Evolutionary conservation across 225 moss, liverwort and hornwort genomes (phyloP).

Genomic region (Asterella californica): DNA sequence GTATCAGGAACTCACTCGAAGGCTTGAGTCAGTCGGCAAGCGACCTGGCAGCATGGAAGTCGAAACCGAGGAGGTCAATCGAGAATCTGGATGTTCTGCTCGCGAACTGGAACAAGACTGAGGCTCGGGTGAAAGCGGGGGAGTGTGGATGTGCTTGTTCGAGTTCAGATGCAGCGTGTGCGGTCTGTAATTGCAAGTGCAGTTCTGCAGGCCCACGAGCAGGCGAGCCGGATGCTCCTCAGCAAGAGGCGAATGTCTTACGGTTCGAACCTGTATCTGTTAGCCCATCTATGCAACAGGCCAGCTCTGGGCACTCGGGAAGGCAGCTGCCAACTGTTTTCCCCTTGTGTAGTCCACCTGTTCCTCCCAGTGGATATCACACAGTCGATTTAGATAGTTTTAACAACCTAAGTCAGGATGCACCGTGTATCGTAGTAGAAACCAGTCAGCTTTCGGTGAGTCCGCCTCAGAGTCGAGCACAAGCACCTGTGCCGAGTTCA

Average conservation of each 20-base stretch:
- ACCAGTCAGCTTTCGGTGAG: not conserved
- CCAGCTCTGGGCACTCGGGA: not conserved
- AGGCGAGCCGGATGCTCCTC: not conserved
- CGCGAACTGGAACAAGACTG: slow-evolving; percentile 6
- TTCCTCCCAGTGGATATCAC: not conserved
- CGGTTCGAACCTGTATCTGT: too few relatives aligned
- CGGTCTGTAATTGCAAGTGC: not conserved
- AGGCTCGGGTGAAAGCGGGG: not conserved
- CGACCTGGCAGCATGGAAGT: not conserved
- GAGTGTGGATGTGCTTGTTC: not conserved
- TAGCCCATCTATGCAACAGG: not conserved
- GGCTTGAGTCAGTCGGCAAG: not conserved
- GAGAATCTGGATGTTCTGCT: slow-evolving; percentile 12
- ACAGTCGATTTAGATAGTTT: not conserved
- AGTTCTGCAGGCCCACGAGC: not conserved
- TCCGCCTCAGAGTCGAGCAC: not conserved
- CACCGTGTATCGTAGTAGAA: not conserved
- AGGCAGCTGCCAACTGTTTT: not conserved
- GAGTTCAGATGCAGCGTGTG: not conserved
- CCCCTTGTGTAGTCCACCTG: not conserved
- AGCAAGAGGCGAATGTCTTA: too few relatives aligned
- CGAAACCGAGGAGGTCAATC: not conserved
- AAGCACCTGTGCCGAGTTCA: not conserved
- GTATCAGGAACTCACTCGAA: not conserved
- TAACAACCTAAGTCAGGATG: not conserved